These are phyloP conservation scores for Phytophthora syringae DNA, from an alignment of 352 stramenopile genomes.

Conservation along the genomic window DNA sequence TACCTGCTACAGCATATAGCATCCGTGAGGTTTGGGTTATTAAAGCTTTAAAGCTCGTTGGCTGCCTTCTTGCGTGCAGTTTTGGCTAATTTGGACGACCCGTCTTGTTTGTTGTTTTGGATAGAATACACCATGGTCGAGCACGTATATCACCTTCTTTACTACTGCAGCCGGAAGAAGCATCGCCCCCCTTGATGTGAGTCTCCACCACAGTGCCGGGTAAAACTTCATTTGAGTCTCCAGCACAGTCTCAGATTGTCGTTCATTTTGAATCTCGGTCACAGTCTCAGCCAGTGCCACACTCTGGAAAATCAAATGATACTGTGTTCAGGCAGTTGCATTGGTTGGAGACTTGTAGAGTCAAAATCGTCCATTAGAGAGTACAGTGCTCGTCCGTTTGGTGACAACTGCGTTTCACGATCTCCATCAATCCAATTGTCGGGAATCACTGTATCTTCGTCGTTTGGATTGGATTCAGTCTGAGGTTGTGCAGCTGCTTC, in stretches of 20 bases:
- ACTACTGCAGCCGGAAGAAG: not conserved
- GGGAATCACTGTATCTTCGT: not conserved
- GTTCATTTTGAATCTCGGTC: no score
- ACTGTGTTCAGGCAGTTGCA: not conserved
- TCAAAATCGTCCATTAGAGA: not conserved
- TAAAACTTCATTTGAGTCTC: not conserved
- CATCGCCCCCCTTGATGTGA: not conserved
- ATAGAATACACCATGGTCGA: not conserved
- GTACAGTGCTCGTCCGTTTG: not conserved
- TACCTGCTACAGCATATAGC: no score
- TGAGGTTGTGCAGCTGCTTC: not conserved
- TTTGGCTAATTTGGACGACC: not conserved
- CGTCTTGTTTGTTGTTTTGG: not conserved
- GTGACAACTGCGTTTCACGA: not conserved
- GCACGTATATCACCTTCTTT: not conserved
- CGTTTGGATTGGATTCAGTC: not conserved
- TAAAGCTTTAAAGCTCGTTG: no score
- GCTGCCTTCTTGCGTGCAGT: not conserved
- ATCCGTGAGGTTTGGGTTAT: no score
- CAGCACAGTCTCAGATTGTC: no score
- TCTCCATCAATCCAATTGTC: not conserved
- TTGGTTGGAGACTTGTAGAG: not conserved
- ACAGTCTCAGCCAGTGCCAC: not conserved
- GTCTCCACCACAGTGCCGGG: not conserved
- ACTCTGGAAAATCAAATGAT: not conserved